Evolutionary conservation across 2,329 filamentous ascomycete genomes (phyloP).

Genomic region (Arachnomyces sp.): DNA sequence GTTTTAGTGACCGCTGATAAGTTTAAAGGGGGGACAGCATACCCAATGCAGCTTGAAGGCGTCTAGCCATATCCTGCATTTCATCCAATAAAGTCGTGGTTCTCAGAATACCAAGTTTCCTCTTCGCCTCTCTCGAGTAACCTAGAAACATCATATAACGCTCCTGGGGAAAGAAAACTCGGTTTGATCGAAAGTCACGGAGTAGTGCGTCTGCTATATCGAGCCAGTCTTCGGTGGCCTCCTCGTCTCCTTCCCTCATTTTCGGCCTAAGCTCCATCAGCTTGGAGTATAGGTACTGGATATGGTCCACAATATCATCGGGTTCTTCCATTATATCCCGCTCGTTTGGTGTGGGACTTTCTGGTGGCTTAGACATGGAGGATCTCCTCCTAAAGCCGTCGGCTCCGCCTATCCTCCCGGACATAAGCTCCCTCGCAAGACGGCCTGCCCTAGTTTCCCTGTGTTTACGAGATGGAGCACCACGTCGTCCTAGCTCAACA

Average conservation of each 20-base stretch:
- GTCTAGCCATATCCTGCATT: constrained; percentile 36
- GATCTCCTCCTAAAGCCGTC: constrained; percentile 13
- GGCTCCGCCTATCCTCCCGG: constrained; percentile 16
- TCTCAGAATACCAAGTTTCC: constrained; percentile 28
- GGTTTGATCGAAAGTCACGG: constrained; percentile 52
- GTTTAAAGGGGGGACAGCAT: constrained; percentile 8
- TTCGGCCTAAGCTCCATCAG: constrained; percentile 40
- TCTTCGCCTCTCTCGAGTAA: constrained; percentile 35
- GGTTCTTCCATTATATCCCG: constrained; percentile 19
- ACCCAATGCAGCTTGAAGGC: constrained; percentile 36
- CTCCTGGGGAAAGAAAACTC: constrained; percentile 50
- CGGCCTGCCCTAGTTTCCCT: constrained; percentile 32
- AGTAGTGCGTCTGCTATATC: constrained; percentile 51
- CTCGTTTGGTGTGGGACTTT: no score
- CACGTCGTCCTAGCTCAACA: constrained; percentile 51
- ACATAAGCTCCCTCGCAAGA: constrained; percentile 31
- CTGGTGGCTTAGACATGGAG: constrained; percentile 8
- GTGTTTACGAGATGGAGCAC: constrained; percentile 23
- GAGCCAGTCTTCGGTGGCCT: constrained; percentile 48
- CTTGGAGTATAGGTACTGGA: constrained; percentile 38
- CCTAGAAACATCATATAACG: constrained; percentile 44
- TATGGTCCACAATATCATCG: constrained; percentile 33
- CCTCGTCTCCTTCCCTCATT: constrained; percentile 42
- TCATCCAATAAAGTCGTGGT: constrained; percentile 32
- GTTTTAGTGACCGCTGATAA: background rate